Evolutionary conservation across 495 filamentous ascomycete genomes (phyloP).

Genomic region (Penicillium diatomitis): DNA sequence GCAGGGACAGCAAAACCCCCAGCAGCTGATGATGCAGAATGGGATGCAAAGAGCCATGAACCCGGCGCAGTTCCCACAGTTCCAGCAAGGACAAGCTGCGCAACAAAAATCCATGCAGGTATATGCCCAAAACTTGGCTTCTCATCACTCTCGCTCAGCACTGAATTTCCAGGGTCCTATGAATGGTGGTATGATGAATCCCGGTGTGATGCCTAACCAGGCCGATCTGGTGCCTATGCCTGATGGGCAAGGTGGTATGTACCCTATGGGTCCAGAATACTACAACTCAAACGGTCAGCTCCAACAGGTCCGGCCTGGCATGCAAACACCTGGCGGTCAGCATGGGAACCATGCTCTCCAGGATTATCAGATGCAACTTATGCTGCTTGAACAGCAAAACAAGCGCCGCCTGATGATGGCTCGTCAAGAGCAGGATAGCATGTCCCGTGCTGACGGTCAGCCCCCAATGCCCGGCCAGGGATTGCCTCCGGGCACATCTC

Average conservation of each 20-base stretch:
- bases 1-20: slow-evolving; percentile 56
- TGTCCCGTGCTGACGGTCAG: slow-evolving; percentile 51
- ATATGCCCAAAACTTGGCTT: slow-evolving; percentile 74
- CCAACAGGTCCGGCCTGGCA: slow-evolving; percentile 42
- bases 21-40: slow-evolving; percentile 62
- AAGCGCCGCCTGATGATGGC: slow-evolving; percentile 97
- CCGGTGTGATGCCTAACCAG: slow-evolving; percentile 53
- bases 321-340: slow-evolving; percentile 42
- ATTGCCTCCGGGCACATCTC: slow-evolving; percentile 64
- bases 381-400: slow-evolving; percentile 97
- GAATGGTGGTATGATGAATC: slow-evolving; percentile 49
- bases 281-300: slow-evolving; percentile 58
- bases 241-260: slow-evolving; percentile 48
- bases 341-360: slow-evolving; percentile 89
- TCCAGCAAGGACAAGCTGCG: slow-evolving; percentile 50
- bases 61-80: slow-evolving; percentile 67
- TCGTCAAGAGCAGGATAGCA: slow-evolving; percentile 85
- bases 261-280: slow-evolving; percentile 49
- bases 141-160: slow-evolving; percentile 59
- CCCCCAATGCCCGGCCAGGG: slow-evolving; percentile 48
- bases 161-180: slow-evolving; percentile 63
- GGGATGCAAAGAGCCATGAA: slow-evolving; percentile 69
- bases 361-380: slow-evolving; percentile 99
- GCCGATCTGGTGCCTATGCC: slow-evolving; percentile 74
- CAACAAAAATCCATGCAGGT: slow-evolving; percentile 77